Percentiles rank a stretch among this genome's conserved stretches.
phyloP scores from a whole-genome alignment of 139 green algal genomes.

The Chlorella ohadii region DNA sequence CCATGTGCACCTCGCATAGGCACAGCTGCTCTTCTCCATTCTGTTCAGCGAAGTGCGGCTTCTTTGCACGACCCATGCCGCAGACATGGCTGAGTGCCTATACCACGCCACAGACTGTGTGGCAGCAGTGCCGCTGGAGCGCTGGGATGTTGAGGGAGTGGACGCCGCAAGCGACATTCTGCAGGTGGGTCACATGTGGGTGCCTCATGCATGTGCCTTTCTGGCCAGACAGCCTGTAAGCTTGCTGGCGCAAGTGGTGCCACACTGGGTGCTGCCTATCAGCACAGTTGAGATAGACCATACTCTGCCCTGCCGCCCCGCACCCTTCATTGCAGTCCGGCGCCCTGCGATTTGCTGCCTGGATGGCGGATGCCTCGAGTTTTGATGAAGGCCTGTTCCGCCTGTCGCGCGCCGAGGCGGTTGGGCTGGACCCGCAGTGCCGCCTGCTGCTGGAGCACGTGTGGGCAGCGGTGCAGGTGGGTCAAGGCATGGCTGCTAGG shows the following conservation, averaged over 20 bases:
- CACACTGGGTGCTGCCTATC: no score
- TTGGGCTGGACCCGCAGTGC: slow-evolving; percentile 83
- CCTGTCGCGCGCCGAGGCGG: slow-evolving; percentile 60
- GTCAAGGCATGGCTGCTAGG: background rate
- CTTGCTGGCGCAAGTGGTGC: no score
- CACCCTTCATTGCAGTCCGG: no score
- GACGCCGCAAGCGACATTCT: background rate
- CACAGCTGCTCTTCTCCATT: no score
- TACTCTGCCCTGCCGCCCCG: background rate
- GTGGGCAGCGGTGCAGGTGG: background rate
- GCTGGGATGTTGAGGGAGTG: slow-evolving; percentile 29
- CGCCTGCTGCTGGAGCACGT: slow-evolving; percentile 74
- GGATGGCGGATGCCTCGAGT: slow-evolving; percentile 13
- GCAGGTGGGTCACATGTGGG: background rate
- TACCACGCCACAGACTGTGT: background rate
- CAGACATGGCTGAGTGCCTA: background rate
- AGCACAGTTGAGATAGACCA: no score
- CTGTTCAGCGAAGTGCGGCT: no score
- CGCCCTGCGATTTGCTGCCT: background rate
- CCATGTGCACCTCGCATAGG: no score
- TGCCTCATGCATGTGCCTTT: no score
- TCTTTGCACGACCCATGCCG: background rate
- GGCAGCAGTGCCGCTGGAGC: background rate
- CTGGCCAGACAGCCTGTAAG: no score
- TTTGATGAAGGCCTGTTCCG: slow-evolving; percentile 74